Conservation (phyloP, 2,329 filamentous ascomycete genomes). For the Verticillium dahliae region DNA sequence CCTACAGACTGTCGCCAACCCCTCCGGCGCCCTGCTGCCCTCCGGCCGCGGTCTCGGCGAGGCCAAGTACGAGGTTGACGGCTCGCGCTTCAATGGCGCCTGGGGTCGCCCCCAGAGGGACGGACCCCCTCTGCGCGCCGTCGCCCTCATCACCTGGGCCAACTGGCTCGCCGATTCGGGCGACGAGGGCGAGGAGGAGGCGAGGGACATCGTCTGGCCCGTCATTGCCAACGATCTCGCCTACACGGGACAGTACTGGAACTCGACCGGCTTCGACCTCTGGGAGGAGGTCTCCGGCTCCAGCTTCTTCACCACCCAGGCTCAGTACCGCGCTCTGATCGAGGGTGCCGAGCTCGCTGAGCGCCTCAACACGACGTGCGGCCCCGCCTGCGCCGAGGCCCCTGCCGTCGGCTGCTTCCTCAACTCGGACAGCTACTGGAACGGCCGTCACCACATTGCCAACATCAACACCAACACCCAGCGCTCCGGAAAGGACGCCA, state of each 20-base stretch:
- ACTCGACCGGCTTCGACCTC: conserved; percentile 49
- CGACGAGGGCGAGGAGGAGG: conserved; percentile 32
- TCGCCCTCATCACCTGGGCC: conserved; percentile 47
- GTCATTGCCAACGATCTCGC: conserved; percentile 50
- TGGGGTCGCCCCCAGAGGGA: conserved; percentile 57
- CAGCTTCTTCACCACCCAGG: conserved; percentile 53
- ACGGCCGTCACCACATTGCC: conserved; percentile 43
- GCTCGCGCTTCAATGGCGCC: conserved; percentile 38
- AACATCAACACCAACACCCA: conserved; percentile 40
- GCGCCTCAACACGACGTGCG: conserved; percentile 39
- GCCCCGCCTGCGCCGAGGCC: conserved; percentile 39
- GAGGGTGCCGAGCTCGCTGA: conserved; percentile 45
- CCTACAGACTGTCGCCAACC: conserved; percentile 45
- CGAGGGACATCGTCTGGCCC: conserved; percentile 42
- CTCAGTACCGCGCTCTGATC: conserved; percentile 42
- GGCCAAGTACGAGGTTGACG: conserved; percentile 47
- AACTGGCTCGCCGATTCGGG: conserved; percentile 32
- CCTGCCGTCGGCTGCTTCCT: conserved; percentile 46
- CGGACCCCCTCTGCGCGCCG: conserved; percentile 52
- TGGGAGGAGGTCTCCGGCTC: conserved; percentile 55
- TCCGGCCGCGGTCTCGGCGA: conserved; percentile 43
- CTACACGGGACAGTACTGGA: conserved; percentile 48
- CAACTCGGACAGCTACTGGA: conserved; percentile 45
- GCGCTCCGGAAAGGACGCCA: conserved; percentile 50
- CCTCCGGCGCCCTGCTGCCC: conserved; percentile 38